Percentiles rank a stretch among this genome's conserved stretches.
phyloP scores from a whole-genome alignment of 306 rosid species.

The Glycine latifolia region DNA sequence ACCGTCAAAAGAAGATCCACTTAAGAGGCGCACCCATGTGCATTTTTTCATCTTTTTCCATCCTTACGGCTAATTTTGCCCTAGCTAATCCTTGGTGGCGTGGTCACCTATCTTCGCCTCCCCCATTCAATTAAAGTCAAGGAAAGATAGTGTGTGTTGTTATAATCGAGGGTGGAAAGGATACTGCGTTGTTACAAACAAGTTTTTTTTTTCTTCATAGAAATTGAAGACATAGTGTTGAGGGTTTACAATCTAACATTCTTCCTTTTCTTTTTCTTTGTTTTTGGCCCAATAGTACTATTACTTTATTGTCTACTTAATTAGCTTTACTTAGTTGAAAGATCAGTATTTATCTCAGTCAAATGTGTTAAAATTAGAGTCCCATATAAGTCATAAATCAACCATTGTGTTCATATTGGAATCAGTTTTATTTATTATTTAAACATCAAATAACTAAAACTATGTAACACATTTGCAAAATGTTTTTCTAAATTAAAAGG shows the following conservation, averaged over 20 bases:
- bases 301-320: background rate
- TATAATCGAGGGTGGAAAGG: background rate
- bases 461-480: background rate
- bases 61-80: slow-evolving; percentile 37
- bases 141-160: background rate
- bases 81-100: slow-evolving; percentile 7
- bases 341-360: background rate
- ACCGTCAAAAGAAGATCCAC: slow-evolving; percentile 51
- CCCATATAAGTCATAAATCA: background rate
- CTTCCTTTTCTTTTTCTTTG: background rate
- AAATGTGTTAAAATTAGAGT: background rate
- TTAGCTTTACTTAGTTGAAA: background rate
- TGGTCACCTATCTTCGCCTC: slow-evolving; percentile 39
- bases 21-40: slow-evolving; percentile 54
- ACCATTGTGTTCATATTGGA: background rate
- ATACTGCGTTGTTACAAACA: too few species aligned
- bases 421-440: background rate
- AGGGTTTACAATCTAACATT: slow-evolving; percentile 15
- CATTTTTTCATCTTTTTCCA: slow-evolving; percentile 31
- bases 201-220: too few species aligned
- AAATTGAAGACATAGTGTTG: too few species aligned
- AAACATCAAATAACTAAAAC: background rate
- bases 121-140: slow-evolving; percentile 15
- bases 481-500: background rate
- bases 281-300: background rate